A percentile compares a stretch with the other conserved stretches of the same genome.
These are phyloP conservation scores for Ballota nigra DNA, from an alignment of 257 asterid genomes.

Conservation along the genomic window DNA sequence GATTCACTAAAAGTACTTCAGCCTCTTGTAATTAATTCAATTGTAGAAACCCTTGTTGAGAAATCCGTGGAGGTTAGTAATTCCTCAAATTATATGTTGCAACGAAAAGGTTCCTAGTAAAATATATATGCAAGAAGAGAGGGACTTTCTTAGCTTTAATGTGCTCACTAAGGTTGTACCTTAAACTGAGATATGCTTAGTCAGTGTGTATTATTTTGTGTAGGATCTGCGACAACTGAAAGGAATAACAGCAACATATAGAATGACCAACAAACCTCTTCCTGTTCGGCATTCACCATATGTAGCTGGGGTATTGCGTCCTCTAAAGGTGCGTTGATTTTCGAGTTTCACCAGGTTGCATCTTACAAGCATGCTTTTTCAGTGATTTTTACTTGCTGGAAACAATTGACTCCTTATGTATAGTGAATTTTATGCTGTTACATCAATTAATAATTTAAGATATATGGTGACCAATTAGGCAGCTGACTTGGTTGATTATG, in stretches of 20 bases:
- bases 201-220: slow-evolving; percentile 22
- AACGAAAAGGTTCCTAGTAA: background rate
- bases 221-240: slow-evolving; percentile 88
- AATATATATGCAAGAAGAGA: background rate
- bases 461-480: background rate
- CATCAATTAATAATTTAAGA: background rate
- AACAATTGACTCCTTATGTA: slow-evolving; percentile 2
- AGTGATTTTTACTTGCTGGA: background rate
- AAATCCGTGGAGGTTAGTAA: slow-evolving; percentile 77
- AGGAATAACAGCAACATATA: slow-evolving; percentile 94
- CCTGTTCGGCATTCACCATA: slow-evolving; percentile 94
- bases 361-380: slow-evolving; percentile 13
- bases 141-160: slow-evolving; percentile 6
- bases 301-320: slow-evolving; percentile 81
- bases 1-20: slow-evolving; percentile 67
- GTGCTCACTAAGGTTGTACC: slow-evolving; percentile 4
- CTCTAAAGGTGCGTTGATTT: slow-evolving; percentile 59
- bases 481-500: background rate
- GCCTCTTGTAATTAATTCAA: slow-evolving; percentile 64
- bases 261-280: slow-evolving; percentile 97
- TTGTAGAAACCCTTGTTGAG: slow-evolving; percentile 71
- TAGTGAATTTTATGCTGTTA: background rate
- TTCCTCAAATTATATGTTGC: slow-evolving; percentile 12
- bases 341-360: slow-evolving; percentile 19
- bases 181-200: background rate